phyloP scores from a whole-genome alignment of 2,329 filamentous ascomycete genomes.

The Xylariaceae sp. region DNA sequence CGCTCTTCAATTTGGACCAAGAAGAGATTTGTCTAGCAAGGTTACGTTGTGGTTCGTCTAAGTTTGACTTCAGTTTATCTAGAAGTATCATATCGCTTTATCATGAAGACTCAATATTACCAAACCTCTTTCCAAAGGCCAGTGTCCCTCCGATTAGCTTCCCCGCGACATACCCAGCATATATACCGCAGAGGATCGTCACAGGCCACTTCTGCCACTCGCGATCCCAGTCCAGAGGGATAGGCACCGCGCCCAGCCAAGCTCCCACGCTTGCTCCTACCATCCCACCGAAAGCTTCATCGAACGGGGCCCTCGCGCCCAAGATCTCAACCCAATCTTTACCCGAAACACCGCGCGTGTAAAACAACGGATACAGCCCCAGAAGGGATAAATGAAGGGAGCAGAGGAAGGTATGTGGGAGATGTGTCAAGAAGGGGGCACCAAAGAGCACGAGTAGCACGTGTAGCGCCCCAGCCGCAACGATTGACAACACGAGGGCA shows the following conservation, averaged over 20 bases:
- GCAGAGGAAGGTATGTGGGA: slow-evolving; percentile 77
- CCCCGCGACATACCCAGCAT: slow-evolving; percentile 77
- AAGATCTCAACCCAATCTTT: slow-evolving; percentile 73
- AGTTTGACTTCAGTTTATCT: neutral
- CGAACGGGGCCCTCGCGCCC: slow-evolving; percentile 72
- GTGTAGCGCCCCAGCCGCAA: slow-evolving; percentile 50
- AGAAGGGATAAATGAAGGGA: slow-evolving; percentile 83
- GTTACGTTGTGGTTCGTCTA: too few relatives aligned
- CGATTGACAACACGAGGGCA: slow-evolving; percentile 61
- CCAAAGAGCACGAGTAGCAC: slow-evolving; percentile 83
- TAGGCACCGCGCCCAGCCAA: slow-evolving; percentile 93
- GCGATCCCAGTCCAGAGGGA: slow-evolving; percentile 97
- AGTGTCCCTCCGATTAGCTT: slow-evolving; percentile 64
- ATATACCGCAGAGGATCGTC: slow-evolving; percentile 84
- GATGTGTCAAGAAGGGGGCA: slow-evolving; percentile 84
- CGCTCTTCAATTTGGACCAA: too few relatives aligned
- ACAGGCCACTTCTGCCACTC: slow-evolving; percentile 99
- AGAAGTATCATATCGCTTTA: neutral
- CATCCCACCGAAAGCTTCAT: slow-evolving; percentile 82
- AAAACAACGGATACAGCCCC: slow-evolving; percentile 79
- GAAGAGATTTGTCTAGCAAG: too few relatives aligned
- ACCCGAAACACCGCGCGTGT: slow-evolving; percentile 79
- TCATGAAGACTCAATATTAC: slow-evolving; percentile 20
- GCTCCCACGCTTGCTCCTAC: slow-evolving; percentile 81
- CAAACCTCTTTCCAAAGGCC: slow-evolving; percentile 53